phyloP scores from a whole-genome alignment of 2,329 filamentous ascomycete species.

The Colletotrichum sp. region DNA sequence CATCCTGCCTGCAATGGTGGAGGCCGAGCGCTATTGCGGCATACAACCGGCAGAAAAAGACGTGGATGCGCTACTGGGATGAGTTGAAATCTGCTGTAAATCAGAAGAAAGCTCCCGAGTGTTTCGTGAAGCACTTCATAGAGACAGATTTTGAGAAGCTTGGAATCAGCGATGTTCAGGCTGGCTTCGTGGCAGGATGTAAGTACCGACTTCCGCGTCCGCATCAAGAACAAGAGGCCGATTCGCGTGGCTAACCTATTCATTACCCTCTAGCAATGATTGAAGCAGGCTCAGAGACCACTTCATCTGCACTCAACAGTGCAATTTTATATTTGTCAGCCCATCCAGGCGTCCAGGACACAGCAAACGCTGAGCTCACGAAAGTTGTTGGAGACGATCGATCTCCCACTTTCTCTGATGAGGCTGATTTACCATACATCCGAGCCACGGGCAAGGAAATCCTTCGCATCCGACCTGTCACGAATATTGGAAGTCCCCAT shows the following conservation, averaged over 20 bases:
- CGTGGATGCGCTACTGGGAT: background rate
- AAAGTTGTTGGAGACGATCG: slow-evolving; percentile 51
- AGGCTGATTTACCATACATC: slow-evolving; percentile 54
- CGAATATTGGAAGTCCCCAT: slow-evolving; percentile 38
- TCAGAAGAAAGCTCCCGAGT: background rate
- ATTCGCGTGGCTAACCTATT: background rate
- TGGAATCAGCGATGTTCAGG: background rate
- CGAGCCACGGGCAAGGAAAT: slow-evolving; percentile 60
- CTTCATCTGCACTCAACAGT: background rate
- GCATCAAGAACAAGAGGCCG: background rate
- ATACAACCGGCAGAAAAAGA: background rate
- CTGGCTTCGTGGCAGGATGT: background rate
- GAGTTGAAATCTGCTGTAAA: background rate
- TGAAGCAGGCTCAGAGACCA: background rate
- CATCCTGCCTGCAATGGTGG: background rate
- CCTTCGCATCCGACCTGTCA: slow-evolving; percentile 59
- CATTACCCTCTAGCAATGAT: background rate
- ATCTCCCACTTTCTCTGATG: slow-evolving; percentile 55
- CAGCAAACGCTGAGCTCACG: background rate
- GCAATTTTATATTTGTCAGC: background rate
- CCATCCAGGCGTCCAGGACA: background rate
- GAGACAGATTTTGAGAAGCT: background rate
- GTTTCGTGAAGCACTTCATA: background rate
- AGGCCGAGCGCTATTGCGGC: background rate
- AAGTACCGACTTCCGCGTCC: background rate